Percentiles rank a stretch among this genome's conserved stretches.
Evolutionary conservation across 805 yeast genomes (phyloP).

Genomic region (Candida saitoana): DNA sequence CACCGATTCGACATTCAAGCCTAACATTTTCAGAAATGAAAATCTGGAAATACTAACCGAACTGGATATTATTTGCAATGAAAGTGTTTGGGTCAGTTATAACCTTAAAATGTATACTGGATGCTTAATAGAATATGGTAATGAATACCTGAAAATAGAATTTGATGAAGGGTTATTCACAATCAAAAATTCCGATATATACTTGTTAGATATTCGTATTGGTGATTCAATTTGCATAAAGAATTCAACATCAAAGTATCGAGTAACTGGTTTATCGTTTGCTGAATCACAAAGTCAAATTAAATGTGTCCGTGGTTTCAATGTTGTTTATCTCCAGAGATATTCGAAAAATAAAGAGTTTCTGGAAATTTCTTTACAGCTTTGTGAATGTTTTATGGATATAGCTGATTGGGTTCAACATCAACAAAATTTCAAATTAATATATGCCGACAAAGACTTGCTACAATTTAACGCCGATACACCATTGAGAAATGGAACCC

Average conservation of each 20-base stretch:
- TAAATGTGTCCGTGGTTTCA: constrained; percentile 60
- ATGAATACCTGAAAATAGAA: constrained; percentile 30
- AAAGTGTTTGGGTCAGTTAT: constrained; percentile 53
- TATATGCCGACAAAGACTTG: constrained; percentile 17
- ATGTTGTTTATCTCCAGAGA: constrained; percentile 39
- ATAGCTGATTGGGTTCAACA: constrained; percentile 36
- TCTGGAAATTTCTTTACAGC: constrained; percentile 14
- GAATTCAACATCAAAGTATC: constrained; percentile 24
- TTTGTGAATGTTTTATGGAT: constrained; percentile 37
- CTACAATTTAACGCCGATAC: constrained; percentile 12
- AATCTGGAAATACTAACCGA: constrained; percentile 9
- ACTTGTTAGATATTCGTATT: constrained; percentile 49
- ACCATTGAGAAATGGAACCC: constrained; percentile 1
- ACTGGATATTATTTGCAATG: constrained; percentile 11
- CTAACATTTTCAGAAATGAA: constrained; percentile 12
- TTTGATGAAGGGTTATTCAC: constrained; percentile 36
- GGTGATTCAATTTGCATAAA: constrained; percentile 50
- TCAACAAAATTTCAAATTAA: constrained; percentile 27
- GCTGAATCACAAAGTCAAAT: constrained; percentile 24
- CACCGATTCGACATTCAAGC: neutral
- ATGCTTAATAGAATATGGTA: constrained; percentile 22
- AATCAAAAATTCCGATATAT: constrained; percentile 35
- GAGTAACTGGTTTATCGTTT: constrained; percentile 43
- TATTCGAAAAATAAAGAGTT: constrained; percentile 13
- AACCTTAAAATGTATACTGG: constrained; percentile 53